Evolutionary conservation across 768 basidiomycete genomes (phyloP).

Genomic region (Baorangia bicolor): DNA sequence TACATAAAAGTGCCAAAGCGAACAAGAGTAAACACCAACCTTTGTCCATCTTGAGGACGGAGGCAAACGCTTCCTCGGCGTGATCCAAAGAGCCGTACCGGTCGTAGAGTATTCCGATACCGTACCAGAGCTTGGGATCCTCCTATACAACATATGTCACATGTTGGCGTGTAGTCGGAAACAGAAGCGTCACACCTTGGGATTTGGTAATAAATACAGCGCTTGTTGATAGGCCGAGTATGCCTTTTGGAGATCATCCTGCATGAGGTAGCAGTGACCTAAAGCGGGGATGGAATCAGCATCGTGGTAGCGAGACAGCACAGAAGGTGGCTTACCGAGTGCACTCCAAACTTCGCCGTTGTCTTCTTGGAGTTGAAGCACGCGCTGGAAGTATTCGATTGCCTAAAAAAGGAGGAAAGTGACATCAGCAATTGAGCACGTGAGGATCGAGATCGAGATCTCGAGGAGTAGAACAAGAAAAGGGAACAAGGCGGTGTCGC

Average conservation of each 20-base stretch:
- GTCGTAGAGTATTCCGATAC: conserved; percentile 98
- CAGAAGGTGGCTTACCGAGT: conserved; percentile 56
- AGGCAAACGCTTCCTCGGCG: conserved; percentile 97
- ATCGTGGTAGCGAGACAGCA: conserved; percentile 12
- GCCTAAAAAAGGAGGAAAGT: conserved; percentile 55
- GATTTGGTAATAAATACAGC: conserved; percentile 91
- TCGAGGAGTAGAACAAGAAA: conserved; percentile 16
- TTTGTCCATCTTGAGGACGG: conserved; percentile 95
- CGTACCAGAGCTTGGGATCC: conserved; percentile 99
- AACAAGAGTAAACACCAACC: conserved; percentile 47
- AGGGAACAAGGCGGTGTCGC: conserved; percentile 19
- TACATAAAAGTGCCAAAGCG: conserved; percentile 22
- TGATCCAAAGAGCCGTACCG: conserved; percentile 98
- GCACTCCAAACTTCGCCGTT: conserved; percentile 99
- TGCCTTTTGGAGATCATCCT: conserved; percentile 97
- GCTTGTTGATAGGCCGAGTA: conserved; percentile 99
- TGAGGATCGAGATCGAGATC: conserved; percentile 33
- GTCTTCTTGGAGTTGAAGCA: conserved; percentile 86
- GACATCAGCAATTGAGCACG: conserved; percentile 32
- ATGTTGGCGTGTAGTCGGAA: not conserved
- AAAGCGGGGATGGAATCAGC: conserved; percentile 16
- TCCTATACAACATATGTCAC: conserved; percentile 44
- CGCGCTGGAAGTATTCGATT: conserved; percentile 94
- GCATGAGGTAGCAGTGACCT: conserved; percentile 99
- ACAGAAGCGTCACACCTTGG: conserved; percentile 64